A percentile compares a stretch with the other conserved stretches of the same genome.
These are phyloP conservation scores for Dissoconium aciculare DNA, from an alignment of 2,329 filamentous ascomycete species.

Conservation along the genomic window DNA sequence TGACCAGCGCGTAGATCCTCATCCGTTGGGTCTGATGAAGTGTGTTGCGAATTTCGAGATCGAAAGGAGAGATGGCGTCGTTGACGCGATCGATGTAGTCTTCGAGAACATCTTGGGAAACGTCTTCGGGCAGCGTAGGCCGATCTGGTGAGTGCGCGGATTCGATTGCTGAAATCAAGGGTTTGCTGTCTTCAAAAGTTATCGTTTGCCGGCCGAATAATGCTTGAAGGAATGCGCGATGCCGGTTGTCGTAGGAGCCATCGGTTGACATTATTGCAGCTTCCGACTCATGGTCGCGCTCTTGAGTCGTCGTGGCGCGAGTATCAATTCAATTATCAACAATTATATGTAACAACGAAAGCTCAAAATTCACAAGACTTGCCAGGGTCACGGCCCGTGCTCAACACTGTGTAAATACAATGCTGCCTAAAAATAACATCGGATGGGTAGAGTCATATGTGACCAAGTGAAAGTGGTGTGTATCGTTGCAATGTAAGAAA, in stretches of 20 bases:
- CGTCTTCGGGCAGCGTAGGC: slow-evolving; percentile 42
- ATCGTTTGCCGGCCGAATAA: slow-evolving; percentile 66
- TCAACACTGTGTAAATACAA: too few relatives aligned
- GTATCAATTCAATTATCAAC: too few relatives aligned
- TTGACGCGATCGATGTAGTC: slow-evolving; percentile 58
- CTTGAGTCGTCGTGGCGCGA: neutral
- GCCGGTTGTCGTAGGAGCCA: slow-evolving; percentile 44
- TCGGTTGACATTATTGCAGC: too few relatives aligned
- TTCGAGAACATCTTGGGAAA: slow-evolving; percentile 53
- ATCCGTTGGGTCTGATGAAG: slow-evolving; percentile 48
- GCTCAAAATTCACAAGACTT: too few relatives aligned
- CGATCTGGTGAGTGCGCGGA: slow-evolving; percentile 39
- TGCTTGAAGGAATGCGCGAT: slow-evolving; percentile 82
- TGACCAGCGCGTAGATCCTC: slow-evolving; percentile 71
- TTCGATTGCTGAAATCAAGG: slow-evolving; percentile 62
- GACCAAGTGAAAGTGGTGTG: too few relatives aligned
- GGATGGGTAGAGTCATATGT: too few relatives aligned
- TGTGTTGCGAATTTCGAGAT: slow-evolving; percentile 70
- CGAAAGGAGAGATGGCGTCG: slow-evolving; percentile 58
- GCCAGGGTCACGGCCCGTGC: too few relatives aligned
- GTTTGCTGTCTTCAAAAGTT: slow-evolving; percentile 57
- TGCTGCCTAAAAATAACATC: too few relatives aligned
- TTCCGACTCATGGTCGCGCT: too few relatives aligned
- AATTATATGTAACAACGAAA: too few relatives aligned
- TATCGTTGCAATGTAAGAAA: too few relatives aligned